Percentiles rank a stretch among this genome's conserved stretches.
These are phyloP conservation scores for Penium margaritaceum DNA, from an alignment of 139 green algal genomes.

Conservation along the genomic window DNA sequence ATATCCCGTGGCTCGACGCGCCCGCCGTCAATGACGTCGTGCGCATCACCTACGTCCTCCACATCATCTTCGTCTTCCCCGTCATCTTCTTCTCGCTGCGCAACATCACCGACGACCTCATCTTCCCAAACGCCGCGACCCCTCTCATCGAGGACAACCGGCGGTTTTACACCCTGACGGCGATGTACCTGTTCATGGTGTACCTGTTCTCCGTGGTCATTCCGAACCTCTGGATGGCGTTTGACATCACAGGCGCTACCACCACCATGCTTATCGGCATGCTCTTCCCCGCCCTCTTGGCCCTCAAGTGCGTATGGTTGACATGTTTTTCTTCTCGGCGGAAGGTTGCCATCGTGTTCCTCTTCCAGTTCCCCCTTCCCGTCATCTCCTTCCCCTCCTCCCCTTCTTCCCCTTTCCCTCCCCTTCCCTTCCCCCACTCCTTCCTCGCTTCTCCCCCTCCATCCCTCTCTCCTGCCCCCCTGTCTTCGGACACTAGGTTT, in stretches of 20 bases:
- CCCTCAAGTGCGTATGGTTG: not conserved
- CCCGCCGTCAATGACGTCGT: conserved; percentile 1
- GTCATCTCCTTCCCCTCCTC: too few relatives aligned
- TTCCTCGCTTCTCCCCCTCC: too few relatives aligned
- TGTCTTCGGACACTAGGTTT: too few relatives aligned
- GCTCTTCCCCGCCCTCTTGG: conserved; percentile 14
- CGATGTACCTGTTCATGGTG: not conserved
- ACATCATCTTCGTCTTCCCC: conserved; percentile 27
- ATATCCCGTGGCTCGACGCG: not conserved
- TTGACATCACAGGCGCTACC: conserved; percentile 16
- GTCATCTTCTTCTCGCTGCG: conserved; percentile 34
- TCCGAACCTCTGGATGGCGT: conserved; percentile 18
- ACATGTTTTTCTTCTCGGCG: not conserved
- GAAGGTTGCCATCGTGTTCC: too few relatives aligned
- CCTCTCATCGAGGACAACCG: not conserved
- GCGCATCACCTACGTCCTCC: conserved; percentile 12
- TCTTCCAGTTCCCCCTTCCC: too few relatives aligned
- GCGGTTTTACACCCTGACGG: not conserved
- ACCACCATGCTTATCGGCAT: conserved; percentile 5
- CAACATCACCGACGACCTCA: conserved; percentile 9
- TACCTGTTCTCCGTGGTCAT: conserved; percentile 8
- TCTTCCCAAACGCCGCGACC: not conserved
- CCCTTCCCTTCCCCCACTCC: too few relatives aligned
- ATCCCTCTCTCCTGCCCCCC: too few relatives aligned
- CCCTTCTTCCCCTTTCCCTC: too few relatives aligned